Base-by-base conservation (phyloP, 331 rosid species). In the Arachis monticola region DNA sequence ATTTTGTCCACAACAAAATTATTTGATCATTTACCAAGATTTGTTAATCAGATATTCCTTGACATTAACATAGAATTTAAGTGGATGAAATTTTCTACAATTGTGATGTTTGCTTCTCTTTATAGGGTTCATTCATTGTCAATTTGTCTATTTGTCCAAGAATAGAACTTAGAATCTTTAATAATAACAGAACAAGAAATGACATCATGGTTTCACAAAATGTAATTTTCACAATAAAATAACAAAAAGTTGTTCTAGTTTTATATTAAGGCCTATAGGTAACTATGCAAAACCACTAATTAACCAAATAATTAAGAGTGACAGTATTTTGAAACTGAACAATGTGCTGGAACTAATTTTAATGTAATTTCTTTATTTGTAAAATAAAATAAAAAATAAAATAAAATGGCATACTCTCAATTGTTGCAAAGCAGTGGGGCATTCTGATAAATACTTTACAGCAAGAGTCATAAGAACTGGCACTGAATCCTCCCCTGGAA, bases 401-500 rank as follows among this genome's bases (percentile, higher is more conserved):
- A 64, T 53, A 52, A 70, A 52, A 53, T n/a, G 51, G 30, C 14
- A 2, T 88, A 94, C 99, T 82, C 87, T 86, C 68, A 94, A 78
- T 48, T 90, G 93, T 66, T 88, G 96, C 69, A 90, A 85, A 68
- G 97, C 97, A 55, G 87, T 40, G 2, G 99, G 93, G 77, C 89
- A 90, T 83, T 94, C 93, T 6, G 99, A 92, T 51, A 94, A 87
- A 78, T 80, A 94, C 72, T 92, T 94, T 31, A 87, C 81, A 74
- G 97, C 93, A 48, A 94, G 86, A 72, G 99, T 88, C 84, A 94
- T 88, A 41, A 94, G 96, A 85, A 92, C 83, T n/a, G 99, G 99
- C 46, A 94, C 99, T 1, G 99, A 94, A 71, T 94, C 99, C 84
- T 94, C 99, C 41, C 99, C 99, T n/a, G 99, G 99, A 79, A 94